A percentile compares a stretch with the other conserved stretches of the same genome.
Conservation (phyloP, 2,329 filamentous ascomycete species). For the Nemania abortiva region DNA sequence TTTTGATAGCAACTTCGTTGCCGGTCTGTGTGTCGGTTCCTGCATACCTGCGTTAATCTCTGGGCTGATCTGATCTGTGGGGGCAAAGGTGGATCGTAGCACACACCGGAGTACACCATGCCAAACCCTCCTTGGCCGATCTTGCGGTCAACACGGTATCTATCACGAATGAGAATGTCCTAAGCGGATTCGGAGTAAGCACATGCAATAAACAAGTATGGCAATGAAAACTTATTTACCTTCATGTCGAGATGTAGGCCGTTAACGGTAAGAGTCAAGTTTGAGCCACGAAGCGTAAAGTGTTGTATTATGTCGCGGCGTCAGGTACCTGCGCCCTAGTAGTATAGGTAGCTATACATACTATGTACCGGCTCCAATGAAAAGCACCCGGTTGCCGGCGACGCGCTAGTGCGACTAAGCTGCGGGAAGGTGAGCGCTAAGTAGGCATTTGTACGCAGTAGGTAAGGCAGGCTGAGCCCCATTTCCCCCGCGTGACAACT, state of each 20-base stretch:
- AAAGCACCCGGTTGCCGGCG: too few species aligned
- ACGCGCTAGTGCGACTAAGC: too few species aligned
- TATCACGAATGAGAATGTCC: slow-evolving; percentile 30
- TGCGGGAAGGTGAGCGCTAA: background rate
- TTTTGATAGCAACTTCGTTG: slow-evolving; percentile 34
- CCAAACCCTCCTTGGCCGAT: slow-evolving; percentile 36
- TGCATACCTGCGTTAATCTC: slow-evolving; percentile 14
- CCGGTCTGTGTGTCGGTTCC: slow-evolving; percentile 26
- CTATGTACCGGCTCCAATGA: too few species aligned
- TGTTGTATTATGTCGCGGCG: too few species aligned
- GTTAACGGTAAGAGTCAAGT: too few species aligned
- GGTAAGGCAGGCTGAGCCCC: background rate
- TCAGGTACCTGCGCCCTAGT: too few species aligned
- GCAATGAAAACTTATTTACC: slow-evolving; percentile 15
- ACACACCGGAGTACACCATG: slow-evolving; percentile 29
- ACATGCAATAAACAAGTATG: background rate
- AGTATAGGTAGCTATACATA: too few species aligned
- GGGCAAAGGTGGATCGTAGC: slow-evolving; percentile 7
- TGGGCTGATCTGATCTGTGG: background rate
- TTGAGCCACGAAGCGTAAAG: background rate
- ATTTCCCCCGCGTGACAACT: too few species aligned
- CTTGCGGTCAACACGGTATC: slow-evolving; percentile 35
- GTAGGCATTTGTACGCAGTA: background rate
- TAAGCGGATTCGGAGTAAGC: slow-evolving; percentile 14
- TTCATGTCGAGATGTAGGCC: slow-evolving; percentile 21